phyloP scores from a whole-genome alignment of 306 rosid genomes.

The Echinosophora koreensis region DNA sequence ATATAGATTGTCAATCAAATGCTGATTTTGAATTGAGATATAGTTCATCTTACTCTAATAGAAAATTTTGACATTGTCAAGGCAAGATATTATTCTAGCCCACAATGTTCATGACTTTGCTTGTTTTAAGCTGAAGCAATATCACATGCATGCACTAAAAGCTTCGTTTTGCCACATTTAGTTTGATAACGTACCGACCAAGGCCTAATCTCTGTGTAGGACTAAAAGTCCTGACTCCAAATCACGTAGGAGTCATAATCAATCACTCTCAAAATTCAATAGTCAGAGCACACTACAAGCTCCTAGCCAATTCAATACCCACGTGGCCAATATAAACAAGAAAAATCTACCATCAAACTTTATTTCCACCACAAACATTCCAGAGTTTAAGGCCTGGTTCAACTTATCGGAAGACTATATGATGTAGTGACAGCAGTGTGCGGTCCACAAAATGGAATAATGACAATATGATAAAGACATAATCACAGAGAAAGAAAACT shows the following conservation, averaged over 20 bases:
- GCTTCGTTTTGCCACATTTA: not conserved
- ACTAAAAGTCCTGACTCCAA: not conserved
- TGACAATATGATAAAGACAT: too few species aligned
- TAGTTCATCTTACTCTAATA: not conserved
- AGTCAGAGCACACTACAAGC: not conserved
- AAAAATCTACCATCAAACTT: not conserved
- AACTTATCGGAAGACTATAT: too few species aligned
- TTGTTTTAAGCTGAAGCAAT: not conserved
- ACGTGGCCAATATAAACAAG: not conserved
- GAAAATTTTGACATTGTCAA: not conserved
- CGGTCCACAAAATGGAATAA: too few species aligned
- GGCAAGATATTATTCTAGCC: not conserved
- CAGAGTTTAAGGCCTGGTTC: too few species aligned
- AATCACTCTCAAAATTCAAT: not conserved
- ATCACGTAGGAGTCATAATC: not conserved
- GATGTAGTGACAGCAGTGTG: too few species aligned
- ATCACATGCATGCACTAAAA: not conserved
- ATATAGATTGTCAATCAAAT: too few species aligned
- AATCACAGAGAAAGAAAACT: too few species aligned
- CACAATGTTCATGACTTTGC: not conserved
- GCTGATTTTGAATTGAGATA: too few species aligned
- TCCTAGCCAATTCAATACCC: not conserved
- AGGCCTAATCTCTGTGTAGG: not conserved
- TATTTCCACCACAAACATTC: too few species aligned
- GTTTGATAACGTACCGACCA: not conserved